These are phyloP conservation scores for Escovopsis sp. DNA, from an alignment of 2,329 filamentous ascomycete genomes.

Conservation along the genomic window DNA sequence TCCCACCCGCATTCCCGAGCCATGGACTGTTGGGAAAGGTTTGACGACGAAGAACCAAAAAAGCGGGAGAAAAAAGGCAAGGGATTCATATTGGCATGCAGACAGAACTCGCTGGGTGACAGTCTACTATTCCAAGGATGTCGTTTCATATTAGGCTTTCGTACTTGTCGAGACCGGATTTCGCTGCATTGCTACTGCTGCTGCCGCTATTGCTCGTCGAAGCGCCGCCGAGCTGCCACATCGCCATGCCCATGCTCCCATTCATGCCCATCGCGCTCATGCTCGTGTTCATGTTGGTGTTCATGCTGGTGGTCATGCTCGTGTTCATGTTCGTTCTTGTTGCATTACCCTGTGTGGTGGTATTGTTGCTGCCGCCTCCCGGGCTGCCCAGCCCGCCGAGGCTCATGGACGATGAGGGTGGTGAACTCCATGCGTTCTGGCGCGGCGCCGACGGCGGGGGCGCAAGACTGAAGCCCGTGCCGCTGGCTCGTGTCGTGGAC, in stretches of 20 bases:
- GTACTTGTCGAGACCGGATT: slow-evolving; percentile 49
- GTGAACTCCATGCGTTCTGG: slow-evolving; percentile 9
- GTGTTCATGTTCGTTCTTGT: background rate
- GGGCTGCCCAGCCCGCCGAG: slow-evolving; percentile 10
- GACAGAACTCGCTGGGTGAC: background rate
- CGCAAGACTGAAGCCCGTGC: slow-evolving; percentile 31
- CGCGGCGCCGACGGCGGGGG: slow-evolving; percentile 25
- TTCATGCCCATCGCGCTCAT: background rate
- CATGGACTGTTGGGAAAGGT: no score
- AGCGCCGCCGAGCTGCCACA: slow-evolving; percentile 3
- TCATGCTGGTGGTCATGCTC: background rate
- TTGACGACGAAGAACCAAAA: no score
- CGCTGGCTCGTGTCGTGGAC: slow-evolving; percentile 6
- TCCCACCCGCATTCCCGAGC: no score
- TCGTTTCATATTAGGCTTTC: slow-evolving; percentile 42
- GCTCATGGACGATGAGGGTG: slow-evolving; percentile 2
- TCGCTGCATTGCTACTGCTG: slow-evolving; percentile 16
- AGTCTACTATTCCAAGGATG: background rate
- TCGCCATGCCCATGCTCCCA: background rate
- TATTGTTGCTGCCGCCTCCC: background rate
- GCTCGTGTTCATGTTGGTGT: slow-evolving; percentile 6
- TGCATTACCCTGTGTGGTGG: background rate
- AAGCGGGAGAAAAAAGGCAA: slow-evolving; percentile 5
- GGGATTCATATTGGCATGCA: no score
- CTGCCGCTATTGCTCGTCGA: no score